These are phyloP conservation scores for Smallanthus sonchifolius DNA, from an alignment of 129 eudicot genomes.

Conservation along the genomic window DNA sequence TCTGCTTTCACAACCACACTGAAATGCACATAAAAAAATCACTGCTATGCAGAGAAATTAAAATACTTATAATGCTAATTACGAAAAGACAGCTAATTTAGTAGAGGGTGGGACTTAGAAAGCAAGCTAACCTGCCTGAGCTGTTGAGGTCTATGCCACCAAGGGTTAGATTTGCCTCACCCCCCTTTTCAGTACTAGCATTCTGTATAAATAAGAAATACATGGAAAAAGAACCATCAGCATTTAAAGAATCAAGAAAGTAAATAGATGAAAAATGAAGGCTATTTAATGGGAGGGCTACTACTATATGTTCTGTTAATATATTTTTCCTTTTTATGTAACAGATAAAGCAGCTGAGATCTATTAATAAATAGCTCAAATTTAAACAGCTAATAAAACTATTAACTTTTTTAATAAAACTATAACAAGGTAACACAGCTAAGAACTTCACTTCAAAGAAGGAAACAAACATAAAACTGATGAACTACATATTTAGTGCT, in stretches of 20 bases:
- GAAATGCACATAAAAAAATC: conserved; percentile 24
- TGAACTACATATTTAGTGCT: not conserved
- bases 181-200: conserved; percentile 63
- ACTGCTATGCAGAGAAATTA: conserved; percentile 7
- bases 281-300: not conserved
- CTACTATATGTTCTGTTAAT: not conserved
- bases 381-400: not conserved
- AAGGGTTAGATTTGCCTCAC: conserved; percentile 92
- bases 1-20: conserved; percentile 95
- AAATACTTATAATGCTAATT: not conserved
- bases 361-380: not conserved
- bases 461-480: not conserved
- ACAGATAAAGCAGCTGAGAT: not conserved
- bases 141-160: conserved; percentile 99
- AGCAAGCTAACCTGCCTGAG: conserved; percentile 94
- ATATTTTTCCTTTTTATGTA: not conserved
- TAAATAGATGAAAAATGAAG: not conserved
- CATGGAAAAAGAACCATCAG: not conserved
- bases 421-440: not conserved
- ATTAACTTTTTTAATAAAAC: not conserved
- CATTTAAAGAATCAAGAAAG: not conserved
- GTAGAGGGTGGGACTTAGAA: conserved; percentile 11
- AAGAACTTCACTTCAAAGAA: not conserved
- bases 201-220: conserved; percentile 45
- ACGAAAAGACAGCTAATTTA: not conserved